Base-by-base conservation (phyloP, 2,329 filamentous ascomycete species). In the Kalaharituber pfeilii region DNA sequence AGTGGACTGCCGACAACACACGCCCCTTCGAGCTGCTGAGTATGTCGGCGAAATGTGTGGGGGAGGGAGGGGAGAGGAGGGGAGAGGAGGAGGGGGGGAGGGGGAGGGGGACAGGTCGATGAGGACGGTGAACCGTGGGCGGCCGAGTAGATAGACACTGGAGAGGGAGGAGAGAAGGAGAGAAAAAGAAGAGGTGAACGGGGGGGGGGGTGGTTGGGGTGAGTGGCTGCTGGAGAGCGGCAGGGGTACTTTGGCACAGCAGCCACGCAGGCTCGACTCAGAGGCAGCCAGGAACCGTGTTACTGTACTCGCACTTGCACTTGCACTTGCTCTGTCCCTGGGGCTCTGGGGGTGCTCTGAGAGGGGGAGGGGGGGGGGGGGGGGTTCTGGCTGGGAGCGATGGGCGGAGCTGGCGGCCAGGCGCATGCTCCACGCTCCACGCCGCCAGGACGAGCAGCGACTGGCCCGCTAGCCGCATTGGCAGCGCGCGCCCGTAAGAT, bases 141-240 rank as follows among this genome's bases (percentile, higher is more conserved):
- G 39, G 45, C 27, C 39, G 50, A 58, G 50, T 54, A 30, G 55
- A 30, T 49, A 47, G 24, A 18, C 4, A 30, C 24, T 29, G 30
- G 51, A 50, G 18, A 25, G 25, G 26, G 27, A 26, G 13, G 22
- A 44, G 30, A 28, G 29, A 49, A 15, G 33, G 26, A 29, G 25
- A 30, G 44, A 50, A 36, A 33, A 6, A 28, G 36, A 39, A 49
- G 36, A 28, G 36, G 27, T 9, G 33, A 52, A 24, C 18, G 30
- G 51, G 18, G 26, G 39, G 18, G 36, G 27, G 45, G 45, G 44
- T 49, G 52, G 52, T 44, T 6, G 24, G 47, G 15, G 26, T 13
- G 24, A 18, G 26, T 25, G 36, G 49, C 56, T 58, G 49, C n/a
- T 52, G 54, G 54, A 52, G n/a, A n/a, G 11, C 30, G 30, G 11